Evolutionary conservation across 495 filamentous ascomycete genomes (phyloP), one percentile per base, ranked within the genome.

Genomic region (Parathielavia appendiculata): DNA sequence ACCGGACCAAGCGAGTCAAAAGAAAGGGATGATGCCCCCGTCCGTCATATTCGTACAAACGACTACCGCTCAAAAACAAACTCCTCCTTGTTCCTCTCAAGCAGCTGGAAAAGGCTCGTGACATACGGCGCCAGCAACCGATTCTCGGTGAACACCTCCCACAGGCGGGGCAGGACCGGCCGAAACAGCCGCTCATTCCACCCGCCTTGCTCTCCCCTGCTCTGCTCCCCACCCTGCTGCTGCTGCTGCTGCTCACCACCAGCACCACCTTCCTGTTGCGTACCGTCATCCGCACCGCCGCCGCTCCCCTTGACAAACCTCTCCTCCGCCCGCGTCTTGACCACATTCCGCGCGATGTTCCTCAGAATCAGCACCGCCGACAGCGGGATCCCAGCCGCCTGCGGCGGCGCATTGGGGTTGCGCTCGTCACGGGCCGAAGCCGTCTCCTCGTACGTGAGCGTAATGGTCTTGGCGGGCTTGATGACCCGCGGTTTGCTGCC

Each of bases 321-420:
- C 56, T 80, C 79, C 60, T 81, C 78, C 19, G 78, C 75, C 26
- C 78, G 76, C 5, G 76, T 80, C 68, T 83, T 79, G 56, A 85
- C 80, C 0, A 91, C 76, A 51, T 91, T 87, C 20, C 87, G 79
- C 4, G 90, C 90, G 23, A 99, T 81, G 66, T 97, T 99, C 35
- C 93, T 83, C 60, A 99, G 74, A 3, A 99, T 89, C 22, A 97
- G 73, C 11, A 87, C 86, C 26, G 89, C 88, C 40, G 88, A 89
- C 39, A 96, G 81, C 9, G 93, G 90, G 44, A 97, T 83, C 5
- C 93, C 93, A 20, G 84, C 81, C 0, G 92, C 87, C 58, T 95
- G 87, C 4, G 79, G 73, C 23, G 76, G 73, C 1, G 68, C 56
- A 41, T 73, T 72, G 13, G 75, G 72, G 43, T 82, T 81, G 30